phyloP scores from a whole-genome alignment of 2,329 filamentous ascomycete species.

The Colletotrichum paranaense region DNA sequence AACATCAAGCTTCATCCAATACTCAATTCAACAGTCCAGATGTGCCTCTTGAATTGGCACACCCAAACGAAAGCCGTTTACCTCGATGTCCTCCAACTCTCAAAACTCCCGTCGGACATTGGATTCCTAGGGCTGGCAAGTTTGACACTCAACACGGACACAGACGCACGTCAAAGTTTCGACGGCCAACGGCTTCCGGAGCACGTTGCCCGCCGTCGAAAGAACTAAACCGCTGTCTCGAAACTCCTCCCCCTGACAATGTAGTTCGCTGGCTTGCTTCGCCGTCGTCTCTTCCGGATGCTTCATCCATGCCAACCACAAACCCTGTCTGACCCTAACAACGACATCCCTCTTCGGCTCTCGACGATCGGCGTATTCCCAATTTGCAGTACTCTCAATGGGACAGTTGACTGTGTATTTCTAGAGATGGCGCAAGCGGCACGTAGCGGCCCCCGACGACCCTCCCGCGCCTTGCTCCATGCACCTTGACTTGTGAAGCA shows the following conservation, averaged over 20 bases:
- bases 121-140: not conserved
- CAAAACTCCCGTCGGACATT: not conserved
- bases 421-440: not conserved
- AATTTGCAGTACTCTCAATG: not conserved
- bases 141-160: not conserved
- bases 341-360: constrained; percentile 14
- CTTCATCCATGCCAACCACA: not conserved
- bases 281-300: constrained; percentile 15
- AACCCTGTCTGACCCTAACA: constrained; percentile 3
- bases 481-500: not conserved
- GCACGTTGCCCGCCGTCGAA: not conserved
- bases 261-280: not conserved
- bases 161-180: not conserved
- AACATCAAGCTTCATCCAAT: not conserved
- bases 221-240: not conserved
- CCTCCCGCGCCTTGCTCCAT: not conserved
- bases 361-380: not conserved
- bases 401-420: not conserved
- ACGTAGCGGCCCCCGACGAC: constrained; percentile 7
- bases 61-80: not conserved
- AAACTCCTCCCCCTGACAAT: not conserved
- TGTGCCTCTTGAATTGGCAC: not conserved
- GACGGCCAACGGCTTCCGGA: not conserved
- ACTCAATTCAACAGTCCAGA: not conserved
- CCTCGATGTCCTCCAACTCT: not conserved